A percentile compares a stretch with the other conserved stretches of the same genome.
phyloP scores from a whole-genome alignment of 169 alveolate genomes.

The Cryptosporidium felis region DNA sequence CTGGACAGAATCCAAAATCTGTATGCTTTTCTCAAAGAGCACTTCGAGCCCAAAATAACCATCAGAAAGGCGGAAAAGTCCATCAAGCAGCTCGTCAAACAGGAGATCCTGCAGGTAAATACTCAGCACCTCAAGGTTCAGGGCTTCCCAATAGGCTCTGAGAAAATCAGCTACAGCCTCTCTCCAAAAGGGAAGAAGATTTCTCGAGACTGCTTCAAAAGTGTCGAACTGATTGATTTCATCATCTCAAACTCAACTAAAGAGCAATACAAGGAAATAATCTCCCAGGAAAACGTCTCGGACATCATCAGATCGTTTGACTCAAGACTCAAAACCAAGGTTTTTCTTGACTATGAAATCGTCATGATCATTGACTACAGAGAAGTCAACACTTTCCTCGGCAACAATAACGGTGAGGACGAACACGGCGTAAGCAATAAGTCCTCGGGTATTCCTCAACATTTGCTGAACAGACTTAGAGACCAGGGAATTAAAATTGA shows the following conservation, averaged over 20 bases:
- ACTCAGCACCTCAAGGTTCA: neutral
- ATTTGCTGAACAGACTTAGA: constrained; percentile 3
- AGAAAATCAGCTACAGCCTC: neutral
- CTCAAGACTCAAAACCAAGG: neutral
- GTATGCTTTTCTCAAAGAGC: neutral
- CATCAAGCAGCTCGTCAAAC: constrained; percentile 2
- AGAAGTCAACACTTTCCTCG: constrained; percentile 13
- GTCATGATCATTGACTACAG: constrained; percentile 67
- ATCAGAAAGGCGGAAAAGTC: constrained; percentile 34
- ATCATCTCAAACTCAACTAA: neutral
- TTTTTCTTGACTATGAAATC: constrained; percentile 28
- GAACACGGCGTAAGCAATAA: neutral
- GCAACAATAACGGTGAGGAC: neutral
- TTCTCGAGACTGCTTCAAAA: constrained; percentile 6
- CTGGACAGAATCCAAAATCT: neutral
- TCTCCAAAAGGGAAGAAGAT: constrained; percentile 12
- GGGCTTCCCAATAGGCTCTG: constrained; percentile 53
- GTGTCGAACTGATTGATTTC: neutral
- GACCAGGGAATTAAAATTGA: constrained; percentile 56
- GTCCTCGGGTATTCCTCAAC: constrained; percentile 61
- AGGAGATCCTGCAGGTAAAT: neutral
- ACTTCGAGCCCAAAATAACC: neutral
- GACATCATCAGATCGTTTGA: neutral
- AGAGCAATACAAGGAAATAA: neutral
- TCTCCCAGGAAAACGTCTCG: neutral